These are phyloP conservation scores for Xylaria telfairii DNA, from an alignment of 495 filamentous ascomycete species.

Conservation along the genomic window DNA sequence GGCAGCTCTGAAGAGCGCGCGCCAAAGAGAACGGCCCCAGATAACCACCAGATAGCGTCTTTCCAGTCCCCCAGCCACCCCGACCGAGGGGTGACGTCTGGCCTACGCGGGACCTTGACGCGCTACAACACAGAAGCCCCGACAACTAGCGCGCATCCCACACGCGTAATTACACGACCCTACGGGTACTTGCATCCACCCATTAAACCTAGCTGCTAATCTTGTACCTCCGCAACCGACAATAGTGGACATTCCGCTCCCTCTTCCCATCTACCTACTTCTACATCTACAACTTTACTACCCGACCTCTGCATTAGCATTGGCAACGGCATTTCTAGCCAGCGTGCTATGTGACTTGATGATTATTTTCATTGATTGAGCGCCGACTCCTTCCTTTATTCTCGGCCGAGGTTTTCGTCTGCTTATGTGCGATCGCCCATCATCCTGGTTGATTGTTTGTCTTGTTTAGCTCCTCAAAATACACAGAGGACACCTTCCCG, in stretches of 20 bases:
- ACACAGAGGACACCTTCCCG: neutral
- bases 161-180: slow-evolving; percentile 22
- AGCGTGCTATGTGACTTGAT: neutral
- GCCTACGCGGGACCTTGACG: slow-evolving; percentile 17
- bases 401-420: neutral
- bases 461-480: neutral
- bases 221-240: slow-evolving; percentile 24
- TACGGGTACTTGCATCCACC: slow-evolving; percentile 24
- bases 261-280: neutral
- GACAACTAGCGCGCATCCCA: slow-evolving; percentile 15
- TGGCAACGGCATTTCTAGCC: neutral
- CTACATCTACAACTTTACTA: neutral
- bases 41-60: slow-evolving; percentile 3
- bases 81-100: slow-evolving; percentile 1
- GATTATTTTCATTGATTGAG: slow-evolving; percentile 10
- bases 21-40: neutral
- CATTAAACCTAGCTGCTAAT: slow-evolving; percentile 23
- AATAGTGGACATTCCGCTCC: slow-evolving; percentile 21
- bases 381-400: neutral
- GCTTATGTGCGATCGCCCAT: neutral
- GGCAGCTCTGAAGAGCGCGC: neutral
- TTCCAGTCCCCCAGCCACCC: neutral
- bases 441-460: neutral
- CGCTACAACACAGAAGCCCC: slow-evolving; percentile 12
- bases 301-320: neutral